Base-by-base conservation (phyloP, 345 rosid genomes). In the Kandelia obovata region DNA sequence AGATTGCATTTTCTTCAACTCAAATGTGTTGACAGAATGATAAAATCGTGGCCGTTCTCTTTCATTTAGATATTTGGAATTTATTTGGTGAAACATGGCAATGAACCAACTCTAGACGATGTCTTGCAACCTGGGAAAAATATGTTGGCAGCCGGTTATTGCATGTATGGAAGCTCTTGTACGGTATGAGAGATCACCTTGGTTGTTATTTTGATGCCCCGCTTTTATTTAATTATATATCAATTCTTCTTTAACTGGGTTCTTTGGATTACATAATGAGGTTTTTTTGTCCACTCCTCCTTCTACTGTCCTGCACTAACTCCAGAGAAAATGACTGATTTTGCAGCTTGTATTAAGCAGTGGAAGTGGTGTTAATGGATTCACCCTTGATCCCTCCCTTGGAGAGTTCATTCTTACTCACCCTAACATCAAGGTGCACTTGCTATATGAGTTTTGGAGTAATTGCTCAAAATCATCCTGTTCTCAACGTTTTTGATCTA, bases 131-230 rank as follows among this genome's bases (percentile, higher is more conserved):
- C 98, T 53, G 99, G 99, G 68, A 86, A 78, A 73, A 81, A 95
- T 58, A 87, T 95, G 94, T 63, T 92, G 20, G 99, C 99, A 20
- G 99, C 99, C 65, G 99, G 99, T 67, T 95, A 92, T 71, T 95
- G 98, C 87, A 90, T 95, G 98, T 95, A 95, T 58, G 99, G 99
- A 75, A 95, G 99, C 83, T 92, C 97, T 49, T 95, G 99, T 89
- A 95, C 82, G 94, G 96, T 95, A 95, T n/a, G 65, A 11, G 58
- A 52, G 1, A 11, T 52, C 31, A 6, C 55, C 35, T 28, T 20
- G 23, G 23, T 1, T 39, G 7, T 62, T 2, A 56, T 56, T 56
- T 27, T 25, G 16, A 56, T 56, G 5, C 59, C 10, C 7, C 3
- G 58, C 7, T 56, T 56, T 56, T 25, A 30, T 56, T 15, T 26